Evolutionary conservation across 768 basidiomycete genomes (phyloP).

Genomic region (Suillus clintonianus): DNA sequence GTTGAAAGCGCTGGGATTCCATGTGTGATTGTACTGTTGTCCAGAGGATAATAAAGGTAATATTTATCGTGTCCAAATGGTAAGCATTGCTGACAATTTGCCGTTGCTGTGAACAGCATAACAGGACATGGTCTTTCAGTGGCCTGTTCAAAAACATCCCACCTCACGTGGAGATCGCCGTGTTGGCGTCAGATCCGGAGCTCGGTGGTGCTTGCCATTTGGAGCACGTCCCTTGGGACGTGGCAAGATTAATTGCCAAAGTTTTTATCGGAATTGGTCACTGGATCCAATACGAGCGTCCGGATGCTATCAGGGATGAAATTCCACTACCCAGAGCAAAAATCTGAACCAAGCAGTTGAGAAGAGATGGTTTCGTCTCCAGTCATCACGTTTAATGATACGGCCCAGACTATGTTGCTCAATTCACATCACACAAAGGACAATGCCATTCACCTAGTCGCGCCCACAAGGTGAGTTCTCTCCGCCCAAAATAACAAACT

Average conservation of each 20-base stretch:
- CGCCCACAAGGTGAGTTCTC: neutral
- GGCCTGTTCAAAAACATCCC: neutral
- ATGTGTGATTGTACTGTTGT: slow-evolving; percentile 1
- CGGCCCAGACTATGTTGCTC: neutral
- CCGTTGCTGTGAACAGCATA: neutral
- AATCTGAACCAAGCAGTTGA: neutral
- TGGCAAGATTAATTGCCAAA: neutral
- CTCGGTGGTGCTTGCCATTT: neutral
- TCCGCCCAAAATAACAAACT: neutral
- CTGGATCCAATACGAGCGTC: slow-evolving; percentile 6
- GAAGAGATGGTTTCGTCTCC: neutral
- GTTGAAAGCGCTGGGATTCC: slow-evolving; percentile 10
- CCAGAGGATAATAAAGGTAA: neutral
- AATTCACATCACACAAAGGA: neutral
- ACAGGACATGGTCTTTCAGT: slow-evolving; percentile 21
- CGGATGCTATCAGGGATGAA: slow-evolving; percentile 3
- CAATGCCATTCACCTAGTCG: neutral
- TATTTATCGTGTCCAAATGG: neutral
- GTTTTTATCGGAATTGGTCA: neutral
- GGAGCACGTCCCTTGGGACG: neutral
- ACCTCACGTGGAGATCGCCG: slow-evolving; percentile 13
- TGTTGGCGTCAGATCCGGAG: slow-evolving; percentile 20
- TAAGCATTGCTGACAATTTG: neutral
- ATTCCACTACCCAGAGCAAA: slow-evolving; percentile 5
- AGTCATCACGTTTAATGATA: neutral